Base-by-base conservation (phyloP, 2,329 filamentous ascomycete genomes). In the Trichoderma aggressivum region DNA sequence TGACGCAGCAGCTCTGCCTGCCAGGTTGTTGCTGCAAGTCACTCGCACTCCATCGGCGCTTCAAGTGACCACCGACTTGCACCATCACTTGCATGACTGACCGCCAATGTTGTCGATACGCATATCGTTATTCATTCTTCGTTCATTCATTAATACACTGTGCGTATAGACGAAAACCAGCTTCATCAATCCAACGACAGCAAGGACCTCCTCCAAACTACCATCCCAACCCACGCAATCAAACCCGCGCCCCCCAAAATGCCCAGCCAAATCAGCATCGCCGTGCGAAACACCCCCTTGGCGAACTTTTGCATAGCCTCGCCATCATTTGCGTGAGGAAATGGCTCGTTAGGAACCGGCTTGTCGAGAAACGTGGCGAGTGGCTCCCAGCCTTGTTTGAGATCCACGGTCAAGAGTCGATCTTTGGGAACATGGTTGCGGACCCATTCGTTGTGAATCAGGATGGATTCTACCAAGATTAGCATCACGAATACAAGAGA, bases 361-460 rank as follows among this genome's bases (percentile, higher is more conserved):
- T 73, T 74, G 64, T 65, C 70, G 10, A 79, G 75, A 62, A 79
- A 75, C 32, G 73, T 70, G 74, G 76, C 76, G 43, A 79, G 72
- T 24, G 77, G 77, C 26, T 69, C 74, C 78, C 78, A 79, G 16
- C 78, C 78, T 4, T 79, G 71, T 7, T 60, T 39, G 12, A 74
- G 56, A 30, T 72, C 47, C 72, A 73, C 72, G 16, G 55, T 67
- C 32, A 72, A 60, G 8, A 74, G 39, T n/a, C 32, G 55, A 10
- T 71, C 50, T 1, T 68, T 53, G 21, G 64, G 58, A 8, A 70
- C 59, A 16, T 18, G 6, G 3, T 53, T 10, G 14, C 30, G 56
- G n/a, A 73, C 70, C 30, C 34, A 69, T 21, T 64, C 60, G 34
- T 73, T 72, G 50, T 73, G 36, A 8, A n/a, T 14, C 62, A 43